Evolutionary conservation across 495 filamentous ascomycete genomes (phyloP).

Genomic region (Pseudotulostoma volvatum): DNA sequence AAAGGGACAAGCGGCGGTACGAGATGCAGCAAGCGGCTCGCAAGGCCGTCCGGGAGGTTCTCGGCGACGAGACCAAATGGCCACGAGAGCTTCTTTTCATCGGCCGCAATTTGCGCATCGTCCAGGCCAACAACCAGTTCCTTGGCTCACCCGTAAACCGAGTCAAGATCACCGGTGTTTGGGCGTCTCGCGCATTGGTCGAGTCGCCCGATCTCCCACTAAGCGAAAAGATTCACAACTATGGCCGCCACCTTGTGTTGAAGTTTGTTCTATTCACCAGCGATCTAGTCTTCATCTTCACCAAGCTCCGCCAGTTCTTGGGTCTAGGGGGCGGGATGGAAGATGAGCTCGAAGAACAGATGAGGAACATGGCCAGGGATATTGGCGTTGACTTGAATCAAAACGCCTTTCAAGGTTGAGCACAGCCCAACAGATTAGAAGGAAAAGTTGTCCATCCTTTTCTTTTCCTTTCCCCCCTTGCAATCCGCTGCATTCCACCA

Average conservation of each 20-base stretch:
- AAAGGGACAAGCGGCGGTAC: conserved; percentile 44
- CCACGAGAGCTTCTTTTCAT: conserved; percentile 91
- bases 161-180: conserved; percentile 82
- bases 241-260: conserved; percentile 61
- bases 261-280: conserved; percentile 57
- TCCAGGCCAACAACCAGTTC: conserved; percentile 67
- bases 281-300: conserved; percentile 72
- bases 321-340: conserved; percentile 75
- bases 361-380: conserved; percentile 75
- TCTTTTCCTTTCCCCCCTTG: neutral
- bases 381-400: conserved; percentile 84
- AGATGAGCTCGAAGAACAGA: conserved; percentile 73
- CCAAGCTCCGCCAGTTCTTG: conserved; percentile 56
- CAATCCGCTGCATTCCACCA: too few relatives aligned
- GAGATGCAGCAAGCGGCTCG: conserved; percentile 76
- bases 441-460: conserved; percentile 1
- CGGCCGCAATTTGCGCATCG: conserved; percentile 86
- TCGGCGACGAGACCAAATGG: conserved; percentile 83
- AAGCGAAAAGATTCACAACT: conserved; percentile 38
- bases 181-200: conserved; percentile 67
- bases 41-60: conserved; percentile 64
- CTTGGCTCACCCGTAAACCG: conserved; percentile 88
- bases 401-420: conserved; percentile 69
- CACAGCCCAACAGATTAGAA: conserved; percentile 1
- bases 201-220: conserved; percentile 47